These are phyloP conservation scores for Fonsecaea pedrosoi DNA, from an alignment of 2,329 filamentous ascomycete species.

Conservation along the genomic window DNA sequence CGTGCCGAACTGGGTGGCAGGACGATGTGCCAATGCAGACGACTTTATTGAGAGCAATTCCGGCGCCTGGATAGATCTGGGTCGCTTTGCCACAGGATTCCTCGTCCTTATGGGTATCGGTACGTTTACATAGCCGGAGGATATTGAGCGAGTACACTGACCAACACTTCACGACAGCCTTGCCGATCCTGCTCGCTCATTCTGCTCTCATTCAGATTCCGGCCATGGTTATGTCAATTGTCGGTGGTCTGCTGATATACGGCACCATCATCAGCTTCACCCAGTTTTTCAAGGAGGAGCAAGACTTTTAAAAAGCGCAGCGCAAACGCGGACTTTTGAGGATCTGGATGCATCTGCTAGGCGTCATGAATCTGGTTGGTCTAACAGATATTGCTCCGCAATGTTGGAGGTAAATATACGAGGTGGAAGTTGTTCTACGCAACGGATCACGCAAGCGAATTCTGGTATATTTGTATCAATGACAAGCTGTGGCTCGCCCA, in stretches of 20 bases:
- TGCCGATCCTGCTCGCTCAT: slow-evolving; percentile 87
- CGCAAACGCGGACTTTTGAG: slow-evolving; percentile 2
- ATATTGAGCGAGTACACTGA: slow-evolving; percentile 22
- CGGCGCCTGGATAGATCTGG: slow-evolving; percentile 87
- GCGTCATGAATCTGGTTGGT: slow-evolving; percentile 21
- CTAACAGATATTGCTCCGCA: slow-evolving; percentile 12
- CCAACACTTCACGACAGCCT: slow-evolving; percentile 66
- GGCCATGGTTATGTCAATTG: slow-evolving; percentile 93
- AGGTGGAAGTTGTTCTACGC: slow-evolving; percentile 1
- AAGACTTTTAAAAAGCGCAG: slow-evolving; percentile 74
- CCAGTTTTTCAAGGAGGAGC: slow-evolving; percentile 97
- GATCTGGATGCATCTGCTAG: slow-evolving; percentile 23
- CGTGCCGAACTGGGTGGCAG: slow-evolving; percentile 94
- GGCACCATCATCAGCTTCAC: slow-evolving; percentile 97
- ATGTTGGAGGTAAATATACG: slow-evolving; percentile 23
- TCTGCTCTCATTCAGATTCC: slow-evolving; percentile 79
- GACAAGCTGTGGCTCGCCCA: neutral
- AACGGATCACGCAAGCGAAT: slow-evolving; percentile 8
- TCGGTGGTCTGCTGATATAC: slow-evolving; percentile 93
- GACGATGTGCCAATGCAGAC: slow-evolving; percentile 86
- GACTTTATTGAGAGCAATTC: slow-evolving; percentile 90
- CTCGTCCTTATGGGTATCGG: slow-evolving; percentile 97
- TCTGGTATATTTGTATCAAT: slow-evolving; percentile 14
- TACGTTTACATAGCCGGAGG: slow-evolving; percentile 57
- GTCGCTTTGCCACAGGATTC: slow-evolving; percentile 92